Evolutionary conservation across 306 rosid species (phyloP).

Genomic region (Herpetospermum pedunculosum): DNA sequence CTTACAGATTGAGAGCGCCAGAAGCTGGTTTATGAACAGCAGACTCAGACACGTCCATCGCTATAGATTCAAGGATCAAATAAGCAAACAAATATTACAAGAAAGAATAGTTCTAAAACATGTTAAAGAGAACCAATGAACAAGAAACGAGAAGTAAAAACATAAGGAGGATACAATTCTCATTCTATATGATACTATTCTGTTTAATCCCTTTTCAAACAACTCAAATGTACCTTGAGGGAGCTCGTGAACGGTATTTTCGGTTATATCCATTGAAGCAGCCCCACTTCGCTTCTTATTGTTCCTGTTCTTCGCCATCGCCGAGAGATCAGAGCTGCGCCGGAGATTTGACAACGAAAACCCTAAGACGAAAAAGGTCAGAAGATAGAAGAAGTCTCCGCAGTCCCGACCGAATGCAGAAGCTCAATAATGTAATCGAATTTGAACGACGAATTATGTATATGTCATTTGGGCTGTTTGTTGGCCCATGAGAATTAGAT

Average conservation of each 20-base stretch:
- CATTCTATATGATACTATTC: not conserved
- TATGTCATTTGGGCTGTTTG: not conserved
- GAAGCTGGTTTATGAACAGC: constrained; percentile 27
- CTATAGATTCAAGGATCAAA: constrained; percentile 17
- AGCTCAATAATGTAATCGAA: not conserved
- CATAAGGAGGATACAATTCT: not conserved
- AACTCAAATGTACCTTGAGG: not conserved
- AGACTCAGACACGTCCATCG: constrained; percentile 64
- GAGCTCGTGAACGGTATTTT: not conserved
- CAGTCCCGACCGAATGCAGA: not conserved
- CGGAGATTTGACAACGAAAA: not conserved
- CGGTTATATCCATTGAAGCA: not conserved
- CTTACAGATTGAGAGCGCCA: constrained; percentile 37
- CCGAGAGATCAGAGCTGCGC: not conserved
- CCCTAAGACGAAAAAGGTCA: not conserved
- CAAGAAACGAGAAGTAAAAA: not conserved
- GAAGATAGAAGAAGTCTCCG: not conserved
- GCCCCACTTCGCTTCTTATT: not conserved
- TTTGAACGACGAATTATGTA: not conserved
- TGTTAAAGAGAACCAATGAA: not conserved
- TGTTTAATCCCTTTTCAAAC: not conserved
- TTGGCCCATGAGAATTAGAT: not conserved
- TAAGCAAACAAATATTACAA: not conserved
- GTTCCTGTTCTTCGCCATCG: constrained; percentile 5
- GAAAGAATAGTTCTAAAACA: not conserved